Evolutionary conservation across 768 basidiomycete species (phyloP), one percentile per base, ranked within the genome.

Genomic region (Pseudohyphozyma bogoriensis): DNA sequence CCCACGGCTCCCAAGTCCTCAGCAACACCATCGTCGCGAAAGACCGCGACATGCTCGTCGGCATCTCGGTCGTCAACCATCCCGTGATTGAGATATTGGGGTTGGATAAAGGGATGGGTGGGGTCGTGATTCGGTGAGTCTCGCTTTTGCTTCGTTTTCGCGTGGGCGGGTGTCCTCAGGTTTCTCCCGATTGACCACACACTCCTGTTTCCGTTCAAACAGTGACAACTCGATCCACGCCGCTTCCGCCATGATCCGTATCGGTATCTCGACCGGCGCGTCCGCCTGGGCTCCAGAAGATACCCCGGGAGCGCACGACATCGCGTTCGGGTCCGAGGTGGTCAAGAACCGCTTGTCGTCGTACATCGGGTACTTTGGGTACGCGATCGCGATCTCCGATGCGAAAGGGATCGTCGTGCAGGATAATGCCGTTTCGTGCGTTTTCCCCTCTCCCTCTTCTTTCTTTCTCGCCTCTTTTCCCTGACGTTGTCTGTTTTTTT

Each of bases 251-350:
- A 67, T 71, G 65, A 67, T 71, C 47, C 69, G 70, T 32, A 50
- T 72, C 45, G 71, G 71, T 11, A 63, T 72, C 56, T 63, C 67
- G 9, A 68, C 70, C 1, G 71, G 71, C 4, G 50, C 66, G 4
- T 63, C 65, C 6, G 55, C 59, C 16, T 72, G 71, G 71, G 12
- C 60, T 32, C 61, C 60, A 2, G 64, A 65, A 44, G 64, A 65
- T 45, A 36, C 37, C 9, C 28, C 28, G 18, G 64, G 64, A 35
- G 57, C 55, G 32, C 64, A 65, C 54, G 49, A 62, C 54, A 56
- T 65, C 28, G 54, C 64, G 3, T 59, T 53, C 51, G 60, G 60
- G 11, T 56, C 54, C 32, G 57, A 58, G 33, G 56, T 65, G 28
- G 35, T 56, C 32, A 18, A 31, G 8, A 65, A 65, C 57, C 56